These are phyloP conservation scores for Isatis tinctoria DNA, from an alignment of 345 rosid species.

Conservation along the genomic window DNA sequence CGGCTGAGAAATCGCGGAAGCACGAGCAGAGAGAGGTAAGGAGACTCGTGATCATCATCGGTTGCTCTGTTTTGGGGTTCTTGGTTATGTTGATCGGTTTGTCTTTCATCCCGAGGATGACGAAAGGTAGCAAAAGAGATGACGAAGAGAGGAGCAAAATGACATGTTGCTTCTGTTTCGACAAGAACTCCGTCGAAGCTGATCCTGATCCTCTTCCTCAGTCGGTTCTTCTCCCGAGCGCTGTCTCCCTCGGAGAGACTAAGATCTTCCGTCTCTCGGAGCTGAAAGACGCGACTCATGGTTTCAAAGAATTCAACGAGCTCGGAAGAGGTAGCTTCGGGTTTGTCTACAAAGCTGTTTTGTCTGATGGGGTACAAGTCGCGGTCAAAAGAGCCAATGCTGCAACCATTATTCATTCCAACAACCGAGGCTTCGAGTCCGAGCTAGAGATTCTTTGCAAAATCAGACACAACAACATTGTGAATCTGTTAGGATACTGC, in stretches of 20 bases:
- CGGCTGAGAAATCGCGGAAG: background rate
- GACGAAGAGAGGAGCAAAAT: conserved; percentile 46
- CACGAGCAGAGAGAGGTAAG: conserved; percentile 34
- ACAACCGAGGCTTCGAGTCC: conserved; percentile 72
- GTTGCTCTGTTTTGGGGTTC: conserved; percentile 50
- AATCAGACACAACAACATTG: conserved; percentile 69
- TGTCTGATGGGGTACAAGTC: conserved; percentile 79
- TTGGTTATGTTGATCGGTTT: conserved; percentile 46
- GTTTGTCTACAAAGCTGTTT: conserved; percentile 81
- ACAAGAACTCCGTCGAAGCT: conserved; percentile 48
- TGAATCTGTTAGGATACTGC: conserved; percentile 82
- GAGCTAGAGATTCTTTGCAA: conserved; percentile 78
- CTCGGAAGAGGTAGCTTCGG: conserved; percentile 92
- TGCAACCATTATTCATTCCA: conserved; percentile 83
- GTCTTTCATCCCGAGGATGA: conserved; percentile 43
- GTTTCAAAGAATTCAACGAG: conserved; percentile 89
- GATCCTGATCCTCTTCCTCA: conserved; percentile 40
- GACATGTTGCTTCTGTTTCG: conserved; percentile 48
- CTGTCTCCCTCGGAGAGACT: conserved; percentile 57
- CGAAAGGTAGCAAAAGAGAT: conserved; percentile 38
- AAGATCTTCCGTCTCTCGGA: conserved; percentile 80
- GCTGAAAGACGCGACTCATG: conserved; percentile 86
- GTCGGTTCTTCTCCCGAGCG: conserved; percentile 31
- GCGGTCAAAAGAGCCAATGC: conserved; percentile 95
- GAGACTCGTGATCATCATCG: conserved; percentile 41